These are phyloP conservation scores for Neotropicomus parvogracilis DNA, from an alignment of 1,284 basidiomycete species.

Conservation along the genomic window DNA sequence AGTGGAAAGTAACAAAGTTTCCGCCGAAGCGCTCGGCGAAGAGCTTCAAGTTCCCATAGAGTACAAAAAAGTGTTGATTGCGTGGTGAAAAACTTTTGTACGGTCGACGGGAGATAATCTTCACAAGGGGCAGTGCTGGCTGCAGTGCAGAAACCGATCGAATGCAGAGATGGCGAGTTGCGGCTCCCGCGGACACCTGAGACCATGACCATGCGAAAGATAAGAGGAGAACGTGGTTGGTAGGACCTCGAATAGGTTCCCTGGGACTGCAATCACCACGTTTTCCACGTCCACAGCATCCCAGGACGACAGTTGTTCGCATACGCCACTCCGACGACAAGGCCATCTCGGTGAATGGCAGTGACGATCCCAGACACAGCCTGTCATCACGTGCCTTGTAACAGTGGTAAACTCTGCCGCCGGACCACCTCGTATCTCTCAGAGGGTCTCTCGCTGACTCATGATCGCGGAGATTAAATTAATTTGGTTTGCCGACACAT, in stretches of 20 bases:
- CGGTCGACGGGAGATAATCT: conserved; percentile 6
- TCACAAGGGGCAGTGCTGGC: conserved; percentile 13
- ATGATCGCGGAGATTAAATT: conserved; percentile 26
- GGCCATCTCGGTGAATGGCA: background rate
- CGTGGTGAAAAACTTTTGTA: too few species aligned
- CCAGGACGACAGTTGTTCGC: background rate
- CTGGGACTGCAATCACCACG: background rate
- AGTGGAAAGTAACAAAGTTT: conserved; percentile 16
- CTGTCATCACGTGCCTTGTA: conserved; percentile 7
- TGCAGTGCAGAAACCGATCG: conserved; percentile 11
- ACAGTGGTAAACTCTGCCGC: background rate
- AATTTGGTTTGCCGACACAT: conserved; percentile 15
- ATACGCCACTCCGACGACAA: background rate
- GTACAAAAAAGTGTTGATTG: conserved; percentile 2
- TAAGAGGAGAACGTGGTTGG: background rate
- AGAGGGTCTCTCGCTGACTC: too few species aligned
- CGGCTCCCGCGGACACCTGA: conserved; percentile 9
- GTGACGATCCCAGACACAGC: background rate
- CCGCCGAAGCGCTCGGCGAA: background rate
- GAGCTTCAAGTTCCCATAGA: background rate
- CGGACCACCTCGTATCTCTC: too few species aligned
- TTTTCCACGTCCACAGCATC: background rate
- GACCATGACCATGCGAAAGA: background rate
- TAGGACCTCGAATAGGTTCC: background rate
- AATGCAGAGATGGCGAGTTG: conserved; percentile 8